phyloP scores from a whole-genome alignment of 2,329 filamentous ascomycete species.

The Neofusicoccum sp. region DNA sequence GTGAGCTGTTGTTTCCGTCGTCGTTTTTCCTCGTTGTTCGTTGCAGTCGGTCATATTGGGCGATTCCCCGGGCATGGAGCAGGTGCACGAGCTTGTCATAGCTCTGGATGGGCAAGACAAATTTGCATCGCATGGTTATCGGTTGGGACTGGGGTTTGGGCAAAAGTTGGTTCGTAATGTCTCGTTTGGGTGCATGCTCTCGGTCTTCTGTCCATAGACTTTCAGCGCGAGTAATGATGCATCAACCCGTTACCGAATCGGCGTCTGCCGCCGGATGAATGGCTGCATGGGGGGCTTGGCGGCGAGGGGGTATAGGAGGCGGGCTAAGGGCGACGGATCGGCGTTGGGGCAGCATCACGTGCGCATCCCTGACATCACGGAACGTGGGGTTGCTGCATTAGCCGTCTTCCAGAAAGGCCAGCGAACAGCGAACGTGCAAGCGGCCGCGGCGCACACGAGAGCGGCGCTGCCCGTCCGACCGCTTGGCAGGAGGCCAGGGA shows the following conservation, averaged over 20 bases:
- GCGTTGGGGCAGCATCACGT: neutral
- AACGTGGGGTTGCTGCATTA: constrained; percentile 14
- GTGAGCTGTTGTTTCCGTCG: constrained; percentile 17
- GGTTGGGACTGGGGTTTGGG: neutral
- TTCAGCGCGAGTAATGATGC: neutral
- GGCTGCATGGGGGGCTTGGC: neutral
- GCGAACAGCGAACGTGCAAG: neutral
- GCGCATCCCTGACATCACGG: constrained; percentile 10
- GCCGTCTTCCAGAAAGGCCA: constrained; percentile 5
- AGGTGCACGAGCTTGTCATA: neutral
- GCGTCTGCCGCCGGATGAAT: neutral
- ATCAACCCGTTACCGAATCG: neutral
- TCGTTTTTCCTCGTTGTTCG: neutral
- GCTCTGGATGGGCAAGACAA: neutral
- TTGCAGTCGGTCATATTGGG: neutral
- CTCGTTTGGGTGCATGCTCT: neutral
- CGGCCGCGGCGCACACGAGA: neutral
- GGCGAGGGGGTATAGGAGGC: neutral
- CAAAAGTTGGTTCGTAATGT: neutral
- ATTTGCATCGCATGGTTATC: neutral
- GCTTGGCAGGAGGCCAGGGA: constrained; percentile 14
- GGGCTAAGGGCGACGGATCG: neutral
- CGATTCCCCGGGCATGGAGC: neutral
- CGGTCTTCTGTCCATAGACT: neutral
- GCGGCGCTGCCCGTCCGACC: neutral